phyloP scores from a whole-genome alignment of 2,329 filamentous ascomycete genomes.

The Thelonectria blattea region DNA sequence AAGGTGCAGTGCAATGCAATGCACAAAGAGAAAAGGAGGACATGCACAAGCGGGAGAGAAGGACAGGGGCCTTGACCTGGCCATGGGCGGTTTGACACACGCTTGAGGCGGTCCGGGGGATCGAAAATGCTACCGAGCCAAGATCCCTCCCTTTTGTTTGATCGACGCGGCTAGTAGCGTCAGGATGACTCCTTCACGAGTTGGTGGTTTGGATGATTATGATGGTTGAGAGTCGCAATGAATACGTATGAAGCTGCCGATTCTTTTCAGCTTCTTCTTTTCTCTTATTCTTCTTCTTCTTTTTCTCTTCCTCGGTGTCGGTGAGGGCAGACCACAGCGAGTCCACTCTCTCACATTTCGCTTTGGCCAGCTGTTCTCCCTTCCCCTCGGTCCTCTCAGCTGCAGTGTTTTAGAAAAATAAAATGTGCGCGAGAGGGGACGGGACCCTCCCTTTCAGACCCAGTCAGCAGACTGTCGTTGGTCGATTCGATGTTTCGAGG shows the following conservation, averaged over 20 bases:
- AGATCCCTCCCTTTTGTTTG: slow-evolving; percentile 24
- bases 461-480: not conserved
- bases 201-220: no score
- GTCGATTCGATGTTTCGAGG: not conserved
- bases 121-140: slow-evolving; percentile 33
- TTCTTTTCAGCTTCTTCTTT: no score
- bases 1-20: no score
- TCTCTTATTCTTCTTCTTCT: slow-evolving; percentile 15
- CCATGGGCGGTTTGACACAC: no score
- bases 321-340: not conserved
- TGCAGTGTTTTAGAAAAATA: slow-evolving; percentile 16
- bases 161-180: slow-evolving; percentile 14
- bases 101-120: slow-evolving; percentile 20
- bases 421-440: not conserved
- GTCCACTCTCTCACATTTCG: not conserved
- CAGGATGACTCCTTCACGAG: not conserved
- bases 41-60: no score
- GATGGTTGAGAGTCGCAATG: no score
- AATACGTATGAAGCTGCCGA: no score
- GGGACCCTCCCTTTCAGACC: not conserved
- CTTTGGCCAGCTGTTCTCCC: slow-evolving; percentile 23
- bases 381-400: slow-evolving; percentile 8
- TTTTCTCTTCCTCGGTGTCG: not conserved
- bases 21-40: no score
- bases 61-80: no score